A percentile compares a stretch with the other conserved stretches of the same genome.
Conservation (phyloP, 2,329 filamentous ascomycete genomes). For the Hypocrella siamensis region DNA sequence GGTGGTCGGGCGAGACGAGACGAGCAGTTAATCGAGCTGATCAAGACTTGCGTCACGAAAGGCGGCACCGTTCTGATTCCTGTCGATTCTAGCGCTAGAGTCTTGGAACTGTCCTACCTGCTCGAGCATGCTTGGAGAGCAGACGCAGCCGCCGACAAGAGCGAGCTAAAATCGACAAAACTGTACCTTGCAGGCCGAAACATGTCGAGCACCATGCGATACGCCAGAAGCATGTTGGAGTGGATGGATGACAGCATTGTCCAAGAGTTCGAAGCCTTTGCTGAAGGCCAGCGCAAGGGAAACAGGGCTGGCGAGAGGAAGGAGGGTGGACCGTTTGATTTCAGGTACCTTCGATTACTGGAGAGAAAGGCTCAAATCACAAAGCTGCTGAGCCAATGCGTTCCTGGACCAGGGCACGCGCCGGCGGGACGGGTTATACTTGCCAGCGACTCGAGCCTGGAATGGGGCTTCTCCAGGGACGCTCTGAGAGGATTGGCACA, state of each 20-base stretch:
- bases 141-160: slow-evolving; percentile 37
- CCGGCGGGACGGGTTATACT: slow-evolving; percentile 57
- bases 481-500: slow-evolving; percentile 58
- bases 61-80: slow-evolving; percentile 89
- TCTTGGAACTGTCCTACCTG: slow-evolving; percentile 81
- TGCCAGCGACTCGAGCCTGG: slow-evolving; percentile 75
- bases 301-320: slow-evolving; percentile 33
- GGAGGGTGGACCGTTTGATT: slow-evolving; percentile 67
- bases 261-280: slow-evolving; percentile 70
- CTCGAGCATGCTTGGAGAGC: slow-evolving; percentile 83
- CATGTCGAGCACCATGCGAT: slow-evolving; percentile 74
- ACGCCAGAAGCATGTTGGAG: slow-evolving; percentile 89
- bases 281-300: slow-evolving; percentile 32
- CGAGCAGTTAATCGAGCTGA: slow-evolving; percentile 68
- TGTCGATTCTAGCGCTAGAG: slow-evolving; percentile 86
- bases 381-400: slow-evolving; percentile 38
- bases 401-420: slow-evolving; percentile 19
- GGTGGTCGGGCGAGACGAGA: slow-evolving; percentile 70
- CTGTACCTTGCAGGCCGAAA: slow-evolving; percentile 79
- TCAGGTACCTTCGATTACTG: slow-evolving; percentile 68
- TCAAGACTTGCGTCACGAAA: slow-evolving; percentile 60
- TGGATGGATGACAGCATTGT: slow-evolving; percentile 98
- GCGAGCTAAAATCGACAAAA: slow-evolving; percentile 35
- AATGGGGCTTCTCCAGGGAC: slow-evolving; percentile 90
- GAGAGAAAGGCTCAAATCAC: slow-evolving; percentile 71